Base-by-base conservation (phyloP, 345 rosid species). In the Dipteronia dyeriana region DNA sequence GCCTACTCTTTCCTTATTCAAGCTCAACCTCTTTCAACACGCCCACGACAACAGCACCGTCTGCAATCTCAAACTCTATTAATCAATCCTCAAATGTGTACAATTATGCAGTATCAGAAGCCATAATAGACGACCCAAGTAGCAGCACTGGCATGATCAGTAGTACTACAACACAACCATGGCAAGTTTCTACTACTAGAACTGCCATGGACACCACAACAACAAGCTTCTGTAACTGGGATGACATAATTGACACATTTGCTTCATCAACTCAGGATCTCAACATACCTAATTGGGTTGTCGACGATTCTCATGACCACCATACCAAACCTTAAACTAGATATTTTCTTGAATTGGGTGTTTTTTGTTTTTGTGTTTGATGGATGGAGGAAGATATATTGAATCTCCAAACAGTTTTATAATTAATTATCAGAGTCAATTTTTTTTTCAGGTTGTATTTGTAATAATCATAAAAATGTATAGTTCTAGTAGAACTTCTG, bases 171-270 rank as follows among this genome's bases (percentile, higher is more conserved):
- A 68, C 68, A 26, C 75, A 66, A 26, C 82, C 83, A 57, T 82
- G 85, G 87, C 88, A 80, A 68, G 71, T 62, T 23, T 73, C 79
- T 14, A 53, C 62, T 41, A 53, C 70, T 1, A 53, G 57, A 4
- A 53, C 57, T 63, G 81, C 77, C 54, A 62, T 76, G 85, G 86
- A 79, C 38, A 79, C 9, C 10, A 79, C 75, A 70, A 14, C 79
- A 68, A 20, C 79, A 49, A 82, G 76, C 22, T 82, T 68, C 79
- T 89, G 91, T 92, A 86, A 83, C 77, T 87, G 89, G 95, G 92
- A 89, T 53, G 92, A 91, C 19, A 80, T 34, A 34, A 34, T 86
- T 9, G 89, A 86, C 43, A 83, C 76, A 25, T 81, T 87, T 56
- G 84, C 71, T 20, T 86, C 91, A 53, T 86, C 91, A 53, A 73